phyloP scores from a whole-genome alignment of 352 stramenopile genomes.

The Phytophthora pini region DNA sequence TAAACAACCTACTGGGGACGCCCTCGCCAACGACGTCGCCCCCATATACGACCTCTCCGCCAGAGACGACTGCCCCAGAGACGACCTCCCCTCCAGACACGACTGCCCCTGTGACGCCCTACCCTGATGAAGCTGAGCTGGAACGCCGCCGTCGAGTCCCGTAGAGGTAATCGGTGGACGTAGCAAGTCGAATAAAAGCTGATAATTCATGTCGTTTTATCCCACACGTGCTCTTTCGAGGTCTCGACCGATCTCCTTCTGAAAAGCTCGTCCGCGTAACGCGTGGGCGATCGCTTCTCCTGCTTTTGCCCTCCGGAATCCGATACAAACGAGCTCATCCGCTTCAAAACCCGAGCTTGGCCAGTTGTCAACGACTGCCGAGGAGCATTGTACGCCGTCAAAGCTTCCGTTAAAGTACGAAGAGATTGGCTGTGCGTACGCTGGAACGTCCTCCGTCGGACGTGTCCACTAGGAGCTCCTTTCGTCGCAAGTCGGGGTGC shows the following conservation, averaged over 20 bases:
- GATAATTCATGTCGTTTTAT: constrained; percentile 9
- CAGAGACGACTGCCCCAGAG: no score
- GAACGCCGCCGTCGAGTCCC: no score
- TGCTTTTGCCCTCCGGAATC: constrained; percentile 5
- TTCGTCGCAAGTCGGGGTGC: no score
- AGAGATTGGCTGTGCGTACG: constrained; percentile 29
- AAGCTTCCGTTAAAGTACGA: constrained; percentile 20
- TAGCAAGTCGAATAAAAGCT: neutral
- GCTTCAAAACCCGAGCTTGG: constrained; percentile 22
- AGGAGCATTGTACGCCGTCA: neutral
- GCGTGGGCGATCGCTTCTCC: constrained; percentile 28
- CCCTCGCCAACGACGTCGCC: no score
- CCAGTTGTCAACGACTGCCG: constrained; percentile 3
- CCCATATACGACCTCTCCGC: no score
- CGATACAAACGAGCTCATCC: constrained; percentile 36
- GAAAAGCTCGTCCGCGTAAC: constrained; percentile 39
- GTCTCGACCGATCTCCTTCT: constrained; percentile 8
- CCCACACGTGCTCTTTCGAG: constrained; percentile 19
- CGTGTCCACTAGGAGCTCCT: neutral
- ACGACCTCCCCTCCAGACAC: no score
- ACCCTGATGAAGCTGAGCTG: no score
- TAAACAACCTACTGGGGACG: no score
- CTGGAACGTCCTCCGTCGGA: constrained; percentile 18
- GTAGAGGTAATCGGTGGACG: no score
- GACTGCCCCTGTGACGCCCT: no score